Evolutionary conservation across 257 asterid genomes (phyloP).

Genomic region (Scutellaria galericulata): DNA sequence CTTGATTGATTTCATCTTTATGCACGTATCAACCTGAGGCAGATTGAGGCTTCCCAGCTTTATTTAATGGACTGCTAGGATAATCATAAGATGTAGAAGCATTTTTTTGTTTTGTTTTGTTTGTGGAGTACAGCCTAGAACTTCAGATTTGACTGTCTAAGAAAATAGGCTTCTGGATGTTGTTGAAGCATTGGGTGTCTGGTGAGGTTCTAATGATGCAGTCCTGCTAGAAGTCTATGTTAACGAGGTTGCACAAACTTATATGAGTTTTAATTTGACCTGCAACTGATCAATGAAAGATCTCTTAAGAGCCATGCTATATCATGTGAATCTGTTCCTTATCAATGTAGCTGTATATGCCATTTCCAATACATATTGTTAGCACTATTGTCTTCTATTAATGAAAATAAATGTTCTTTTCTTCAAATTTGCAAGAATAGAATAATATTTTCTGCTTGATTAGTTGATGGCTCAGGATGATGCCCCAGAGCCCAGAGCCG

Average conservation of each 20-base stretch:
- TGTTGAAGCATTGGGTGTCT: neutral
- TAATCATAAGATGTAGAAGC: neutral
- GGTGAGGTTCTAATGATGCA: conserved; percentile 12
- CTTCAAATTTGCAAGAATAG: neutral
- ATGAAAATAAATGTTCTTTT: neutral
- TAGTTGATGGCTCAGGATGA: conserved; percentile 48
- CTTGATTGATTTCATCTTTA: neutral
- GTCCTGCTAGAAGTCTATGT: conserved; percentile 19
- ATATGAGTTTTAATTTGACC: conserved; percentile 14
- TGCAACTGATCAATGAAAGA: neutral
- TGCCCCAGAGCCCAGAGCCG: conserved; percentile 42
- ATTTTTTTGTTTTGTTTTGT: neutral
- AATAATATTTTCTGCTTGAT: conserved; percentile 6
- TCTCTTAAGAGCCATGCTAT: neutral
- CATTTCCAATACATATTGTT: neutral
- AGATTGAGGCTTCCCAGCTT: neutral
- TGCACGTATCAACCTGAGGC: neutral
- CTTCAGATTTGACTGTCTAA: neutral
- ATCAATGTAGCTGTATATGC: conserved; percentile 1
- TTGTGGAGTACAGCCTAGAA: neutral
- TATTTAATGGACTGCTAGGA: neutral
- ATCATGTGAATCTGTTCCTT: neutral
- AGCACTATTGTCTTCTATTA: neutral
- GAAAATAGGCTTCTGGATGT: conserved; percentile 5
- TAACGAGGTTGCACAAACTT: neutral